These are phyloP conservation scores for Pythium chondricola DNA, from an alignment of 352 stramenopile species.

Conservation along the genomic window DNA sequence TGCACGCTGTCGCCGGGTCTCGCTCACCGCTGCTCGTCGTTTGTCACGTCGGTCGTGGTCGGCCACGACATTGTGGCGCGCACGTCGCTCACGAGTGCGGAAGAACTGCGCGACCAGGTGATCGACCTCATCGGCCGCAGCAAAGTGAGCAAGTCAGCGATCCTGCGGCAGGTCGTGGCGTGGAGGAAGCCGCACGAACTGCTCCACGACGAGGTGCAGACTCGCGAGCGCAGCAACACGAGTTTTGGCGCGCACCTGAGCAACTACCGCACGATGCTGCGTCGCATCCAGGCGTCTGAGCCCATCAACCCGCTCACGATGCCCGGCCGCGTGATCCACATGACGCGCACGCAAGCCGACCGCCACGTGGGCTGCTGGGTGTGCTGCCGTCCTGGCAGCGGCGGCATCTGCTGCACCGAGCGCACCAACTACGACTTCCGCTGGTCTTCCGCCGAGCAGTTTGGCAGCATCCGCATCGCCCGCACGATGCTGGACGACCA, in stretches of 20 bases:
- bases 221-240: constrained; percentile 3
- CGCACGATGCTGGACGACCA: constrained; percentile 86
- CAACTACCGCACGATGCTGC: constrained; percentile 82
- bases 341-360: constrained; percentile 45
- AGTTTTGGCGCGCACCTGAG: constrained; percentile 56
- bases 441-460: constrained; percentile 56
- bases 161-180: constrained; percentile 69
- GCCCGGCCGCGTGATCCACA: constrained; percentile 69
- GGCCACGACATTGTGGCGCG: constrained; percentile 82
- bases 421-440: constrained; percentile 74
- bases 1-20: constrained; percentile 73
- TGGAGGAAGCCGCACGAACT: constrained; percentile 78
- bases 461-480: constrained; percentile 69
- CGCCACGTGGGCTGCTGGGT: constrained; percentile 61
- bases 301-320: constrained; percentile 76
- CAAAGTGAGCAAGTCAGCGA: constrained; percentile 80
- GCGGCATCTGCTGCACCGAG: constrained; percentile 78
- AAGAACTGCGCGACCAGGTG: constrained; percentile 74
- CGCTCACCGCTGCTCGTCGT: constrained; percentile 46
- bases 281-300: constrained; percentile 74
- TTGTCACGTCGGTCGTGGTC: constrained; percentile 75
- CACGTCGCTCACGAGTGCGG: constrained; percentile 65
- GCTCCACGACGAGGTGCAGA: constrained; percentile 34
- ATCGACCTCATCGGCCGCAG: constrained; percentile 80
- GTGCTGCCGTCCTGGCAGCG: constrained; percentile 68